Evolutionary conservation across 345 rosid genomes (phyloP), one percentile per base, ranked within the genome.

Genomic region (Eucalyptus albens): DNA sequence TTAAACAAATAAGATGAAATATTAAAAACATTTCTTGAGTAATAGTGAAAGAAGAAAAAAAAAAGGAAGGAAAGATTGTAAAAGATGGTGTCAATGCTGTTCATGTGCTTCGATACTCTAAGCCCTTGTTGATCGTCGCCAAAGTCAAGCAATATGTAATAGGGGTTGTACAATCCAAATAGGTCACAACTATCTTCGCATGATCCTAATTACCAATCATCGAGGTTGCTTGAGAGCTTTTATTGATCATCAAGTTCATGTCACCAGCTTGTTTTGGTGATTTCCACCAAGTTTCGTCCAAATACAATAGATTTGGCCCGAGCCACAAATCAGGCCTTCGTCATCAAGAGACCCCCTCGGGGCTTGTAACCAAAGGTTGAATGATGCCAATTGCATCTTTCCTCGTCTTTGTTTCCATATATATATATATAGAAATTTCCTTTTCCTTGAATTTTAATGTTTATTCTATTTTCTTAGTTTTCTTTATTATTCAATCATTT

Each of bases 31-130:
- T 62, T 27, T 27, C 14, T 0, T 27, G 15, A 62, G 33, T 3
- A 62, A 27, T 0, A 62, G 3, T 9, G 2, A 31, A 69, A 69
- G 22, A 3, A 3, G 14, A 17, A 4, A 2, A n/a, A n/a, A 5
- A 65, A 5, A 65, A 4, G 2, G 3, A n/a, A 65, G 19, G 2
- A n/a, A 65, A 65, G 5, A 15, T 31, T 7, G 4, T 3, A 6
- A 60, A 26, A 6, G 31, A 15, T 8, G 2, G 15, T 59, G 15
- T 5, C n/a, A 3, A 21, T 0, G 0, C 3, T 22, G 0, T 55
- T 22, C 6, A 29, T 29, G 33, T 1, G 1, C 17, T 62, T 13
- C 17, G 5, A 62, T 65, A 16, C 6, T 16, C 1, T 16, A 0
- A 16, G 6, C 22, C 22, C 4, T 2, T 31, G 7, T 69, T 16